Base-by-base conservation (phyloP, 1,139 yeast genomes). In the Sugiyamaella xylanicola region DNA sequence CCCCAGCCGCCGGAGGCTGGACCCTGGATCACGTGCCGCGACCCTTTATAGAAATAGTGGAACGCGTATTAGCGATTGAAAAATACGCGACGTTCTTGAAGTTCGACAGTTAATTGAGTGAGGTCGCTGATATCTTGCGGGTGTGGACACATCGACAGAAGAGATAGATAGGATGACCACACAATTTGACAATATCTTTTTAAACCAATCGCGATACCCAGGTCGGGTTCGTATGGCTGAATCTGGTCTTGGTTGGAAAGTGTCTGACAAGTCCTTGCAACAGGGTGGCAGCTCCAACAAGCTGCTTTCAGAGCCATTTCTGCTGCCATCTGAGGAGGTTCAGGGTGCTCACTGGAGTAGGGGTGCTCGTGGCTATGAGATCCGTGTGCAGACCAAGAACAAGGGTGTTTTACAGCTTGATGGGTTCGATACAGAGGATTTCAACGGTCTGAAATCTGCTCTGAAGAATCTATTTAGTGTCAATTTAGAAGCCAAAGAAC, bases 171-270 rank as follows among this genome's bases (percentile, higher is more conserved):
- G 17, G 19, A 48, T 48, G 51, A 59, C 74, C 67, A 53, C 87
- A 15, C 75, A 91, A 70, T 92, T 88, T 69, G 97, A 91, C 68
- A 83, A 85, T 71, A 90, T 93, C 62, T 91, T 87, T 71, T 77
- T 90, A 69, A 92, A 95, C 73, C 96, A 88, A 72, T 87, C 96
- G 58, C 84, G 84, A 63, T 78, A 80, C 54, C 81, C 84, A 47
- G 99, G 99, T 17, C 85, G 95, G 65, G 87, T 93, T 81, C 89
- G 99, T 72, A 82, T 95, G 61, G 96, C 97, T 8, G 93, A 87
- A 61, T 85, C 95, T 16, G 99, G 99, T 49, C 80, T 93, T 45
- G 99, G 99, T 50, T 93, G 99, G 99, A 93, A 92, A 68, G 90
- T 91, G 0, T 74, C 79, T 15, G 74, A 78, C 53, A 59, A 66